phyloP scores from a whole-genome alignment of 257 asterid species.

The Capsicum rhomboideum region DNA sequence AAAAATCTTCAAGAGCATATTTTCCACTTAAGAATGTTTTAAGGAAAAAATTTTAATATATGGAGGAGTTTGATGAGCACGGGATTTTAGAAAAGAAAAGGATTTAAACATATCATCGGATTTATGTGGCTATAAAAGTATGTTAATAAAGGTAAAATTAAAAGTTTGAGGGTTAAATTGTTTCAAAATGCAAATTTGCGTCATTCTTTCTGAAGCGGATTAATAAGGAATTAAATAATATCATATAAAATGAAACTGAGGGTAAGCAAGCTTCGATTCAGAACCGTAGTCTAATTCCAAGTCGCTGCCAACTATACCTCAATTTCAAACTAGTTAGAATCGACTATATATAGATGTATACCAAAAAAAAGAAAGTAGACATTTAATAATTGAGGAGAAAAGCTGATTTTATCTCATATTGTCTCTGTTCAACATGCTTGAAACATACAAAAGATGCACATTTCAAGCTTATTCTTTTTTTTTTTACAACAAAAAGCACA shows the following conservation, averaged over 20 bases:
- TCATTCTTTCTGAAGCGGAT: too few relatives aligned
- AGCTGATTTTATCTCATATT: not conserved
- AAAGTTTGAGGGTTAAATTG: not conserved
- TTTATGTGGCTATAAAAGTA: not conserved
- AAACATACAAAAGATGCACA: not conserved
- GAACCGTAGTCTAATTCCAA: too few relatives aligned
- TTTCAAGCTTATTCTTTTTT: not conserved
- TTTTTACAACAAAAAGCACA: not conserved
- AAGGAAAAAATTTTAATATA: not conserved
- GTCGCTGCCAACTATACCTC: not conserved
- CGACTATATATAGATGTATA: too few relatives aligned
- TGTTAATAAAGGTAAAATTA: not conserved
- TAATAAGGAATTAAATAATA: not conserved
- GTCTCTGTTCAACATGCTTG: not conserved
- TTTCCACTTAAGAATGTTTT: too few relatives aligned
- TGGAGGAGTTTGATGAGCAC: not conserved
- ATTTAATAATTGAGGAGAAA: not conserved
- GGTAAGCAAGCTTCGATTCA: too few relatives aligned
- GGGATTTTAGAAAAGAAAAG: not conserved
- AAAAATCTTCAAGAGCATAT: too few relatives aligned
- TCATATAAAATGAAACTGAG: too few relatives aligned
- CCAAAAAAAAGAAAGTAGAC: not conserved
- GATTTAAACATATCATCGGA: not conserved
- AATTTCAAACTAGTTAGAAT: not conserved
- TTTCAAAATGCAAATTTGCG: not conserved